Conservation (phyloP, 495 filamentous ascomycete species). For the Venustampulla echinocandica region DNA sequence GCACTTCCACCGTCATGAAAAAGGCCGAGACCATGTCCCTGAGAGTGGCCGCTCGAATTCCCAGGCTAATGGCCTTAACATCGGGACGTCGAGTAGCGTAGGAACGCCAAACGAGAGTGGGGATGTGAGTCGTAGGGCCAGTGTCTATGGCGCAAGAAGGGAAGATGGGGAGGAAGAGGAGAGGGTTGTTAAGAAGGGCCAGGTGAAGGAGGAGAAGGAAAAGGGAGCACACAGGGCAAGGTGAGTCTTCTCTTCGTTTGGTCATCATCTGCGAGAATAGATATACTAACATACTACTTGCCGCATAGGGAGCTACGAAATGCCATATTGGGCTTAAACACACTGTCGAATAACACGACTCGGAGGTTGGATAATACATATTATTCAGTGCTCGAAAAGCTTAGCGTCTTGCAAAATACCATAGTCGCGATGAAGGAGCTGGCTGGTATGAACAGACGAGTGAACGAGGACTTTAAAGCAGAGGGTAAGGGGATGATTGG, state of each 20-base stretch:
- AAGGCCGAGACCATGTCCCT: slow-evolving; percentile 22
- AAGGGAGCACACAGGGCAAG: slow-evolving; percentile 31
- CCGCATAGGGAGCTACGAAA: slow-evolving; percentile 21
- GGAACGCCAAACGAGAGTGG: slow-evolving; percentile 34
- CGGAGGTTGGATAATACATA: slow-evolving; percentile 78
- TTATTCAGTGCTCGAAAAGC: slow-evolving; percentile 72
- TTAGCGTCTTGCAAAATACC: slow-evolving; percentile 58
- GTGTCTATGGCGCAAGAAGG: slow-evolving; percentile 28
- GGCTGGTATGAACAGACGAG: slow-evolving; percentile 47
- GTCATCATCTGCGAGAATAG: no score
- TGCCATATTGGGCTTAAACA: slow-evolving; percentile 34
- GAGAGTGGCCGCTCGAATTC: slow-evolving; percentile 23
- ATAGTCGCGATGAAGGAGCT: slow-evolving; percentile 63
- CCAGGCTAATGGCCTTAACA: slow-evolving; percentile 18
- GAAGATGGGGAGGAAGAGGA: slow-evolving; percentile 24
- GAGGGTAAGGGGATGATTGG: slow-evolving; percentile 51
- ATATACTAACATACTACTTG: not conserved
- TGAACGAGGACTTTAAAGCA: slow-evolving; percentile 52
- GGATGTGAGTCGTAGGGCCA: slow-evolving; percentile 32
- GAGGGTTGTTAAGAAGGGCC: slow-evolving; percentile 25
- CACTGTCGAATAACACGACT: slow-evolving; percentile 48
- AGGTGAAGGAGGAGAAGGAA: slow-evolving; percentile 33
- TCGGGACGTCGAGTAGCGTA: slow-evolving; percentile 28
- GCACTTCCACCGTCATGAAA: slow-evolving; percentile 32
- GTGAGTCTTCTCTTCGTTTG: slow-evolving; percentile 23